Evolutionary conservation across 345 rosid species (phyloP).

Genomic region (Citrus mangshanensis): DNA sequence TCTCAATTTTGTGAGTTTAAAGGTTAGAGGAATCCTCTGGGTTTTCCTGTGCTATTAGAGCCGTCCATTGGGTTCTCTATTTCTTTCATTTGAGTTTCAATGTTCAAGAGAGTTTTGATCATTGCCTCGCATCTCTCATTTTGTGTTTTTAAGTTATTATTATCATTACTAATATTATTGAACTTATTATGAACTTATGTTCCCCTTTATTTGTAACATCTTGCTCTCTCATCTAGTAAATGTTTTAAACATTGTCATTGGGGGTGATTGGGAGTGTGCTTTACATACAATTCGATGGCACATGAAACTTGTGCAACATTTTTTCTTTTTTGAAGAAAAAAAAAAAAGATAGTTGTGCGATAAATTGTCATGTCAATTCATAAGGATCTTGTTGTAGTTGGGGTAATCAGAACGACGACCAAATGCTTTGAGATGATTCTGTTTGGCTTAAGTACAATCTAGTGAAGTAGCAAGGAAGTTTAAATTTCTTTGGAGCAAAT

Average conservation of each 20-base stretch:
- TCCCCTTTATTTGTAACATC: no score
- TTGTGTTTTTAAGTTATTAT: neutral
- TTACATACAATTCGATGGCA: no score
- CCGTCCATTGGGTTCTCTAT: constrained; percentile 42
- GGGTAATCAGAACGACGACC: neutral
- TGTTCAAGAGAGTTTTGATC: constrained; percentile 9
- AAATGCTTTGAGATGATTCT: neutral
- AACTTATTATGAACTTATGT: no score
- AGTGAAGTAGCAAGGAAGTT: no score
- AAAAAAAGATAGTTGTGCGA: no score
- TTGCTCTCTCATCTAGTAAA: no score
- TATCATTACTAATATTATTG: no score
- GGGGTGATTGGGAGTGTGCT: no score
- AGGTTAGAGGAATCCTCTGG: constrained; percentile 28
- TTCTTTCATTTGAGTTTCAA: neutral
- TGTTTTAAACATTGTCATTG: no score
- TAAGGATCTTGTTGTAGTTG: neutral
- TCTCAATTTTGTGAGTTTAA: neutral
- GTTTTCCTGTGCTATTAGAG: constrained; percentile 65
- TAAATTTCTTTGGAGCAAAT: no score
- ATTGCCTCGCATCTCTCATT: neutral
- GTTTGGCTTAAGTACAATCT: neutral
- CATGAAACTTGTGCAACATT: no score
- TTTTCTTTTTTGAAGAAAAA: no score
- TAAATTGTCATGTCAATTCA: neutral